Evolutionary conservation across 805 yeast genomes (phyloP).

Genomic region (Hanseniaspora guilliermondii): DNA sequence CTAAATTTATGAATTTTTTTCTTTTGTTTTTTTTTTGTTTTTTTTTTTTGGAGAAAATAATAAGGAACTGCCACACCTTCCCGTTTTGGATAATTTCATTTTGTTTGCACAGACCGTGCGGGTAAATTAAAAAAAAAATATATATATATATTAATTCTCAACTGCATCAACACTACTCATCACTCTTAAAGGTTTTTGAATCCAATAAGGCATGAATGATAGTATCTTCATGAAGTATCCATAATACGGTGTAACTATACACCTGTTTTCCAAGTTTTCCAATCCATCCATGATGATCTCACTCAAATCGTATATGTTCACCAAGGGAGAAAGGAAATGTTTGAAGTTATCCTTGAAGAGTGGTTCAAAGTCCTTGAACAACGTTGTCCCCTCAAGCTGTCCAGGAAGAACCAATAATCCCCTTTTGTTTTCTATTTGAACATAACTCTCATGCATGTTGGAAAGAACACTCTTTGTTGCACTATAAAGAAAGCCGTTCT

Average conservation of each 20-base stretch:
- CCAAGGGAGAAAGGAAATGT: constrained; percentile 34
- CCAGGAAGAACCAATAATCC: constrained; percentile 34
- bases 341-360: constrained; percentile 17
- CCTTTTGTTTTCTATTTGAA: constrained; percentile 21
- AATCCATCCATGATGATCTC: constrained; percentile 23
- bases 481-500: constrained; percentile 31
- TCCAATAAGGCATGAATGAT: constrained; percentile 27
- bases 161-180: constrained; percentile 16
- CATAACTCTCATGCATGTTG: constrained; percentile 33
- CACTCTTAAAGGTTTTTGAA: constrained; percentile 24
- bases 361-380: constrained; percentile 33
- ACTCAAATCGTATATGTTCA: constrained; percentile 28
- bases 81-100: background rate
- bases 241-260: constrained; percentile 31
- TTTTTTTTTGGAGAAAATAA: no score
- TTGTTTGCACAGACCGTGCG: background rate
- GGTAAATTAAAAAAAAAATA: no score
- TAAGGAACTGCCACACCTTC: no score
- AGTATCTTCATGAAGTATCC: constrained; percentile 31
- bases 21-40: no score
- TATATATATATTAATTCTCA: background rate
- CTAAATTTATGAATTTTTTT: no score
- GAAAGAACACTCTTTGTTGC: constrained; percentile 34
- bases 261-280: constrained; percentile 28
- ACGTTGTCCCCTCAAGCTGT: constrained; percentile 29